Percentiles rank a stretch among this genome's conserved stretches.
Conservation (phyloP, 192 early-diverging fungal species). For the Chytriomyces confervae region DNA sequence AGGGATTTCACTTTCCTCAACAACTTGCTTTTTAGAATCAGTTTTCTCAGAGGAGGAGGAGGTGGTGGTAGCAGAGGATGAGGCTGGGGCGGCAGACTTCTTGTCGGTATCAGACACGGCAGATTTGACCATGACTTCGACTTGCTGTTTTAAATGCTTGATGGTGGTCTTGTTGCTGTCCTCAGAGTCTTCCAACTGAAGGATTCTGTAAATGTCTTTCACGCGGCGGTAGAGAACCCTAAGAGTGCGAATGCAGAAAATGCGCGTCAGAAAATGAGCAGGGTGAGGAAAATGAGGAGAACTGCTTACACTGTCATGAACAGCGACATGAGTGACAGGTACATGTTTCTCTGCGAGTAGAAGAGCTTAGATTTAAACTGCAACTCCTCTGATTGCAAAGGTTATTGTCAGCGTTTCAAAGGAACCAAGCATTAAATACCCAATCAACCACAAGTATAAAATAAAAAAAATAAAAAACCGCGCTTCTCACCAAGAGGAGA, state of each 20-base stretch:
- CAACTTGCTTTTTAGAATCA: not conserved
- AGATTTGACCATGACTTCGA: conserved; percentile 30
- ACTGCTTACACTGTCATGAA: conserved; percentile 55
- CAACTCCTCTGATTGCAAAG: conserved; percentile 36
- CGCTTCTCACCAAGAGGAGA: conserved; percentile 22
- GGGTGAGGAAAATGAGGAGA: not conserved
- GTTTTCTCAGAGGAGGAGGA: conserved; percentile 2
- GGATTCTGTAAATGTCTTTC: conserved; percentile 51
- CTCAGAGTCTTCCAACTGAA: conserved; percentile 27
- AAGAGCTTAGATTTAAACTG: conserved; percentile 46
- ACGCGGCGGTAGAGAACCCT: conserved; percentile 55
- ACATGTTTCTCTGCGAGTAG: conserved; percentile 59
- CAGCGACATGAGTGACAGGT: conserved; percentile 54
- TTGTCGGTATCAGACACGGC: conserved; percentile 21
- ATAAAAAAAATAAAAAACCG: not conserved
- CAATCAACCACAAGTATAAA: not conserved
- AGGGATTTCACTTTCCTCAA: conserved; percentile 15
- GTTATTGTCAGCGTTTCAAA: not conserved
- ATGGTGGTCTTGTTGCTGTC: conserved; percentile 28
- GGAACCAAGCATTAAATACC: not conserved
- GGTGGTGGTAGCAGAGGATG: not conserved
- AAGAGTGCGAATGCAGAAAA: not conserved
- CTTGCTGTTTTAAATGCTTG: conserved; percentile 33
- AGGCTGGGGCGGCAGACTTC: conserved; percentile 14
- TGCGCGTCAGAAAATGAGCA: conserved; percentile 10